phyloP scores from a whole-genome alignment of 352 stramenopile species.

The Globisporangium cederbergense region DNA sequence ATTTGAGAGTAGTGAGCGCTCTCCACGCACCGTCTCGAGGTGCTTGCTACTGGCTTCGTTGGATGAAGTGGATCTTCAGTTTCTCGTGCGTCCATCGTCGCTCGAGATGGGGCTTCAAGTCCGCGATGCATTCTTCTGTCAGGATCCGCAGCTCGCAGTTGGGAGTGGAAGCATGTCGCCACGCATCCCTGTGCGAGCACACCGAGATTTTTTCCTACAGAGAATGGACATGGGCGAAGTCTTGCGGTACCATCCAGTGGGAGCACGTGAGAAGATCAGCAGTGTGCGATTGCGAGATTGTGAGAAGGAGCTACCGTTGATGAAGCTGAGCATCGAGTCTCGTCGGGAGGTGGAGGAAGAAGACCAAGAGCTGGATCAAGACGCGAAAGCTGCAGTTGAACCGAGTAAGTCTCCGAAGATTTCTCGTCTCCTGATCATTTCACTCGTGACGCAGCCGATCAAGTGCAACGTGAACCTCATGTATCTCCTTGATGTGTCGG shows the following conservation, averaged over 20 bases:
- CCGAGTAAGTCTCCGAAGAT: slow-evolving; percentile 1
- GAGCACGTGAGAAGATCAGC: slow-evolving; percentile 65
- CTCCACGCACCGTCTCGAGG: neutral
- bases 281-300: slow-evolving; percentile 66
- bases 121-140: slow-evolving; percentile 63
- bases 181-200: neutral
- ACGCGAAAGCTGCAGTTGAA: slow-evolving; percentile 8
- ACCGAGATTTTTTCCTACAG: slow-evolving; percentile 58
- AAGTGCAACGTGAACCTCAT: slow-evolving; percentile 77
- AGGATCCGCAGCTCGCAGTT: slow-evolving; percentile 20
- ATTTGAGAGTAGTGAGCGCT: neutral
- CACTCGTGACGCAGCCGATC: slow-evolving; percentile 75
- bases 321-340: slow-evolving; percentile 64
- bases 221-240: slow-evolving; percentile 77
- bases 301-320: slow-evolving; percentile 61
- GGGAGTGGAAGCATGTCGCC: neutral
- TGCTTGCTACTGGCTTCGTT: slow-evolving; percentile 34
- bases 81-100: slow-evolving; percentile 61
- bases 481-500: slow-evolving; percentile 60
- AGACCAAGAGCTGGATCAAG: slow-evolving; percentile 20
- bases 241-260: slow-evolving; percentile 54
- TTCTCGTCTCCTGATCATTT: slow-evolving; percentile 43
- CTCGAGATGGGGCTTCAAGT: slow-evolving; percentile 69
- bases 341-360: slow-evolving; percentile 13
- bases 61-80: slow-evolving; percentile 67